Base-by-base conservation (phyloP, 805 yeast species). In the Diddensiella transvaalensis region DNA sequence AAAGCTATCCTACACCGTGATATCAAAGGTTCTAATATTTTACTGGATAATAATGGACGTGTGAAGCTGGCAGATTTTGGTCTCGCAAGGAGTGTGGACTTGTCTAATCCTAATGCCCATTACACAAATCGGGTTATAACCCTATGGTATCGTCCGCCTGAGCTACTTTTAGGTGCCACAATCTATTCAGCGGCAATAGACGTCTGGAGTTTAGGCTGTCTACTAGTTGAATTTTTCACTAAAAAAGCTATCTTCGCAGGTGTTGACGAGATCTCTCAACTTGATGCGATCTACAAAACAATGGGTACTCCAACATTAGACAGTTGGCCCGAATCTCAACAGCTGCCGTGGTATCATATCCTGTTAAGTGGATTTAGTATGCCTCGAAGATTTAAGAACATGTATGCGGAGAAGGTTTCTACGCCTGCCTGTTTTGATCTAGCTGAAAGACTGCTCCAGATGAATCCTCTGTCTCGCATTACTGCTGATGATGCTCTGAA, bases 121-220 rank as follows among this genome's bases (percentile, higher is more conserved):
- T 91, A 91, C 66, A 91, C 99, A 1, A 93, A 93, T 64, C 71
- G 99, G 48, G 98, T 93, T 36, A 93, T 93, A 46, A 93, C 99
- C 0, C 71, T 93, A 33, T 93, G 99, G 99, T 91, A 93, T 65
- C 77, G 99, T 50, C 99, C 99, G 1, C 98, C 98, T 0, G 99
- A 91, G 65, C 74, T 93, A 26, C 70, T 93, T 33, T 67, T 93
- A 49, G 99, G 99, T 1, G 82, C 96, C 0, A 90, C 98, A 0
- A 83, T 82, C 50, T 93, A 93, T 66, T 93, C 90, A 0, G 70
- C 88, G 36, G 96, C 87, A 58, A 93, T 93, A 6, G 99, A 93
- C 62, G 82, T 88, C 56, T 93, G 99, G 99, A 96, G 98, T 0
- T 82, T 88, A 52, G 99, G 99, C 2, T 93, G 98, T 69, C 71